Conservation (phyloP, 108 stramenopile species). For the Nitzschia sp. region DNA sequence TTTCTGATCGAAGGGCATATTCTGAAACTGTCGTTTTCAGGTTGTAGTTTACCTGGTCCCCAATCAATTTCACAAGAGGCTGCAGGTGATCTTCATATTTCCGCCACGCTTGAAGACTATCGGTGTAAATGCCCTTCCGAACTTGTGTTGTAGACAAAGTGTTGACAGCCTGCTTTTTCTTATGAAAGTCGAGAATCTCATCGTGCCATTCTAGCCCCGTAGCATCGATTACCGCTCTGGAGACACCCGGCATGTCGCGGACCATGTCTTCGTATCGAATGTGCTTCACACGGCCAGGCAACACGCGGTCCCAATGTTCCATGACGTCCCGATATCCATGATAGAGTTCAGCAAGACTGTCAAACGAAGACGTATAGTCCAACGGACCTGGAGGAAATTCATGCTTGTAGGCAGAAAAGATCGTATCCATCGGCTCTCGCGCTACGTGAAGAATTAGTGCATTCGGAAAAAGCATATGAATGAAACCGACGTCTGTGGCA, state of each 20-base stretch:
- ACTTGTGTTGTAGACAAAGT: slow-evolving; percentile 88
- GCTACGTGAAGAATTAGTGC: slow-evolving; percentile 83
- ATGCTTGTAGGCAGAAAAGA: slow-evolving; percentile 84
- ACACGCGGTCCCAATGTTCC: slow-evolving; percentile 79
- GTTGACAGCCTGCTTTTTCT: slow-evolving; percentile 88
- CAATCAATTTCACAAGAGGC: slow-evolving; percentile 49
- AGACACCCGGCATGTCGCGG: slow-evolving; percentile 64
- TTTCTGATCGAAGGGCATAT: too few species aligned
- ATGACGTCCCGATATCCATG: slow-evolving; percentile 72
- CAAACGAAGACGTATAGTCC: slow-evolving; percentile 78
- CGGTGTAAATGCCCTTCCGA: slow-evolving; percentile 72
- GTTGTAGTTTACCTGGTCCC: slow-evolving; percentile 45
- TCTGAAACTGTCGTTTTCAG: too few species aligned
- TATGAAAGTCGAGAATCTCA: slow-evolving; percentile 76
- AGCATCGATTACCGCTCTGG: slow-evolving; percentile 46
- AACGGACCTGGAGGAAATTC: slow-evolving; percentile 77
- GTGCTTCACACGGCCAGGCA: slow-evolving; percentile 84
- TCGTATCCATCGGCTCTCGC: slow-evolving; percentile 83
- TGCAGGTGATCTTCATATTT: slow-evolving; percentile 43
- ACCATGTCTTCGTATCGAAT: slow-evolving; percentile 88
- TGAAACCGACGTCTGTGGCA: slow-evolving; percentile 76
- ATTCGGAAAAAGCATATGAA: slow-evolving; percentile 87
- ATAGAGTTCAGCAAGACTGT: slow-evolving; percentile 68
- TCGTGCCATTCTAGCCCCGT: slow-evolving; percentile 70
- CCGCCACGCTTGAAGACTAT: slow-evolving; percentile 77